A percentile compares a stretch with the other conserved stretches of the same genome.
Evolutionary conservation across 2,329 filamentous ascomycete species (phyloP).

Genomic region (Neonectria sp.): DNA sequence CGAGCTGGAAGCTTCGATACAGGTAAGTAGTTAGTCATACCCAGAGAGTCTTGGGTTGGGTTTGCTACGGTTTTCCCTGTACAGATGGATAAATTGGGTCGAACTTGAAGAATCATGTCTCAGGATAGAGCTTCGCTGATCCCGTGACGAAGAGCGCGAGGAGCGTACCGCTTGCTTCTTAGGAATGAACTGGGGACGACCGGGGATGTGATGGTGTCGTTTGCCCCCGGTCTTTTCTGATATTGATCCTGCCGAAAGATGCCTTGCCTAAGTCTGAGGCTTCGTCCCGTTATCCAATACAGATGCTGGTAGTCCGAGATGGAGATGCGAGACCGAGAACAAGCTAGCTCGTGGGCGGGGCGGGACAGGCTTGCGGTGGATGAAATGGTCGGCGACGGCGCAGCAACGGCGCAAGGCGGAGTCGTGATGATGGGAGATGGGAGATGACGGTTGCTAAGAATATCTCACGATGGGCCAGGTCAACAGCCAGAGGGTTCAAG

Average conservation of each 20-base stretch:
- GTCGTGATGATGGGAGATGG: constrained; percentile 2
- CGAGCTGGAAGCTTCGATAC: too few species aligned
- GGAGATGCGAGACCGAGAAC: constrained; percentile 4
- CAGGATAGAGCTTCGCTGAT: background rate
- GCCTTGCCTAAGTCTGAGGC: background rate
- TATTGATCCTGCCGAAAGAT: background rate
- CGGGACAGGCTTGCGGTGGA: background rate
- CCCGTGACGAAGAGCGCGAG: background rate
- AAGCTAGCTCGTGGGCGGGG: background rate
- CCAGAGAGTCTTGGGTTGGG: background rate
- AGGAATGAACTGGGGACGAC: too few species aligned
- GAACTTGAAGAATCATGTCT: background rate
- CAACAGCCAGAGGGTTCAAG: background rate
- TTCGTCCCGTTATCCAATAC: background rate
- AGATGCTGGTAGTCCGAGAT: background rate
- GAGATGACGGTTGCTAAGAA: constrained; percentile 22
- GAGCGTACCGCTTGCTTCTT: background rate
- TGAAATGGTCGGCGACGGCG: constrained; percentile 1
- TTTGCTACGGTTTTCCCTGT: background rate
- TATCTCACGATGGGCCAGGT: constrained; percentile 2
- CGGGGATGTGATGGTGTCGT: too few species aligned
- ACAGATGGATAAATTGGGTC: background rate
- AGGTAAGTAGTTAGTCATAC: background rate
- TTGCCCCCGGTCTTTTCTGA: background rate
- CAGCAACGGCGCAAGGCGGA: constrained; percentile 12